A percentile compares a stretch with the other conserved stretches of the same genome.
Evolutionary conservation across 805 yeast species (phyloP).

Genomic region (Torulaspora indica): DNA sequence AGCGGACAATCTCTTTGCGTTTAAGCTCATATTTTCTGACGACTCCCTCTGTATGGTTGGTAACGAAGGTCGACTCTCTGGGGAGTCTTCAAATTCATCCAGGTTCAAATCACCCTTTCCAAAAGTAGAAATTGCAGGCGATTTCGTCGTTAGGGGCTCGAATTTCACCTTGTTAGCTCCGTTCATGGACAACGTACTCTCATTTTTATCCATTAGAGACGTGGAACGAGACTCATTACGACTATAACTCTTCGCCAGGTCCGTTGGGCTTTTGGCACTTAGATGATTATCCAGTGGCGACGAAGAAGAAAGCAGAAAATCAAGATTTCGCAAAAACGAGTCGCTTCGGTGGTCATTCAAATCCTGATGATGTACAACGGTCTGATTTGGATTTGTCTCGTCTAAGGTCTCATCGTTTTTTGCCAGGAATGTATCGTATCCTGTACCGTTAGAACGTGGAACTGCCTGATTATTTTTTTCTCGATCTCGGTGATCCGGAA

Average conservation of each 20-base stretch:
- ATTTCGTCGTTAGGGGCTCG: conserved; percentile 39
- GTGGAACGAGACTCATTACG: conserved; percentile 5
- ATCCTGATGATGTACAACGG: conserved; percentile 18
- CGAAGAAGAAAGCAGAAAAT: conserved; percentile 31
- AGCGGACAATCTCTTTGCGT: conserved; percentile 10
- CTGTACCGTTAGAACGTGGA: not conserved
- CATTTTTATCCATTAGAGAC: conserved; percentile 3
- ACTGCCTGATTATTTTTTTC: not conserved
- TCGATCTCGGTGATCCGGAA: not conserved
- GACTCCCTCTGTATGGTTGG: conserved; percentile 10
- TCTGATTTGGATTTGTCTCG: conserved; percentile 12
- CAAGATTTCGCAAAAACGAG: conserved; percentile 38
- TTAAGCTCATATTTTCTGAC: conserved; percentile 8
- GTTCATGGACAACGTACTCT: conserved; percentile 1
- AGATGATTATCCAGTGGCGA: conserved; percentile 2
- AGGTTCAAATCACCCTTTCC: conserved; percentile 52
- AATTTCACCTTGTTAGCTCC: conserved; percentile 28
- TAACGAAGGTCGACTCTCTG: conserved; percentile 3
- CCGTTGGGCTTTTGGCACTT: not conserved
- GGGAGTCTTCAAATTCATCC: conserved; percentile 28
- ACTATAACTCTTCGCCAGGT: not conserved
- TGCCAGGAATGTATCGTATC: conserved; percentile 1
- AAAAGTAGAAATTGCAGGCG: conserved; percentile 47
- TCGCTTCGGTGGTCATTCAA: conserved; percentile 20
- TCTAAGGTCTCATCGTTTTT: conserved; percentile 4